phyloP scores from a whole-genome alignment of 2,329 filamentous ascomycete species.

The Hymenoscyphus fraxineus region DNA sequence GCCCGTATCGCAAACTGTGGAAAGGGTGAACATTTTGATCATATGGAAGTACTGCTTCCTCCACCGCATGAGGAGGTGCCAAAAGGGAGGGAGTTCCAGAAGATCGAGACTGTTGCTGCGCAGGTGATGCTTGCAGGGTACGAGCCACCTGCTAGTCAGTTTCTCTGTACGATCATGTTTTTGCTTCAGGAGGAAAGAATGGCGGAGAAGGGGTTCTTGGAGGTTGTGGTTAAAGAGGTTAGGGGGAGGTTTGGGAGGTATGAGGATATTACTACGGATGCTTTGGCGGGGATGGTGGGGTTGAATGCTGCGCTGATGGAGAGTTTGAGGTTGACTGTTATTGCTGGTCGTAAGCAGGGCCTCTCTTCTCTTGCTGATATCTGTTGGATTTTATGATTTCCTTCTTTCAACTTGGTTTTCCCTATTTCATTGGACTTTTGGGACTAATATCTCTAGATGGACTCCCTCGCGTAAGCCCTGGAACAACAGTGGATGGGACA shows the following conservation, averaged over 20 bases:
- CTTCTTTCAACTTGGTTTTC: too few species aligned
- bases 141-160: background rate
- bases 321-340: background rate
- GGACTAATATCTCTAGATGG: background rate
- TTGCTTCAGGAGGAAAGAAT: background rate
- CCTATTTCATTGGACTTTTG: too few species aligned
- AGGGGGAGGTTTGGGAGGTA: background rate
- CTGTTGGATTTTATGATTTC: too few species aligned
- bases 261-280: background rate
- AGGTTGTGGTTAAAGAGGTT: background rate
- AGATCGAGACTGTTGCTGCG: background rate
- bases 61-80: background rate
- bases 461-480: background rate
- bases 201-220: background rate
- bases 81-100: background rate
- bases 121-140: background rate
- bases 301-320: background rate
- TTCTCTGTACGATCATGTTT: conserved; percentile 6
- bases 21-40: background rate
- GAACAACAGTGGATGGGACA: background rate
- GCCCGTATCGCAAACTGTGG: background rate
- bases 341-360: background rate
- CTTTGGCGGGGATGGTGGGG: background rate
- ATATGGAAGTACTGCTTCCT: background rate
- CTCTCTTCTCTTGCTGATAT: too few species aligned